Percentiles rank a stretch among this genome's conserved stretches.
Conservation (phyloP, 352 stramenopile genomes). For the Peronospora belbahrii region DNA sequence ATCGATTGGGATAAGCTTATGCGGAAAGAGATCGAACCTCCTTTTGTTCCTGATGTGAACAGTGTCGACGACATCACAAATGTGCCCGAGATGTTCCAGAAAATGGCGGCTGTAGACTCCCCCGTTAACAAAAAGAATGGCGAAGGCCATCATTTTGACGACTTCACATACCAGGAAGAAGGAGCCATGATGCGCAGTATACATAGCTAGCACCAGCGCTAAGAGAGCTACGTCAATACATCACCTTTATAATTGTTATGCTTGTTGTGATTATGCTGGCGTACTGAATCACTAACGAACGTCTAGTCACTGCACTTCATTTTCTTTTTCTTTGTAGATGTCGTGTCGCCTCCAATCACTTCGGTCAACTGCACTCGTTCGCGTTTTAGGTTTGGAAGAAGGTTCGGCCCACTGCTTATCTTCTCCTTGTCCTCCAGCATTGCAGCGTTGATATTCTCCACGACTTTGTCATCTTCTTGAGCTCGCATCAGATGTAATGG, state of each 20-base stretch:
- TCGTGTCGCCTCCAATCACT: background rate
- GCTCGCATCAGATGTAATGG: slow-evolving; percentile 31
- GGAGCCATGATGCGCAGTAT: slow-evolving; percentile 39
- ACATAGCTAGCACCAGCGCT: slow-evolving; percentile 16
- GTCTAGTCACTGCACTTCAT: slow-evolving; percentile 1
- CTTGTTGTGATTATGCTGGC: background rate
- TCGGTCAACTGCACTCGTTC: slow-evolving; percentile 1
- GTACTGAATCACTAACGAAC: background rate
- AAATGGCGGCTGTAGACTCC: slow-evolving; percentile 83
- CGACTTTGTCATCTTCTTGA: background rate
- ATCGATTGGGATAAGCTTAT: slow-evolving; percentile 86
- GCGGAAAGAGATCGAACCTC: slow-evolving; percentile 73
- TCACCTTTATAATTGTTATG: slow-evolving; percentile 22
- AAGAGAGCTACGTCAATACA: slow-evolving; percentile 24
- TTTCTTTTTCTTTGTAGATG: slow-evolving; percentile 21
- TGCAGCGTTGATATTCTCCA: background rate
- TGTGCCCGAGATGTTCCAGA: slow-evolving; percentile 86
- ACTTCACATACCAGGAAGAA: slow-evolving; percentile 87
- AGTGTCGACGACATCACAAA: slow-evolving; percentile 84
- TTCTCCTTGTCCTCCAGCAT: slow-evolving; percentile 2
- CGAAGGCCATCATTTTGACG: slow-evolving; percentile 82
- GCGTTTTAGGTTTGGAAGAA: slow-evolving; percentile 27
- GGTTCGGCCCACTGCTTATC: slow-evolving; percentile 19
- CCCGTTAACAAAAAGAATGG: slow-evolving; percentile 83
- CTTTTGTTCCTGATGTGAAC: slow-evolving; percentile 73